Conservation (phyloP, 306 rosid genomes). For the Lathyrus tuberosus region DNA sequence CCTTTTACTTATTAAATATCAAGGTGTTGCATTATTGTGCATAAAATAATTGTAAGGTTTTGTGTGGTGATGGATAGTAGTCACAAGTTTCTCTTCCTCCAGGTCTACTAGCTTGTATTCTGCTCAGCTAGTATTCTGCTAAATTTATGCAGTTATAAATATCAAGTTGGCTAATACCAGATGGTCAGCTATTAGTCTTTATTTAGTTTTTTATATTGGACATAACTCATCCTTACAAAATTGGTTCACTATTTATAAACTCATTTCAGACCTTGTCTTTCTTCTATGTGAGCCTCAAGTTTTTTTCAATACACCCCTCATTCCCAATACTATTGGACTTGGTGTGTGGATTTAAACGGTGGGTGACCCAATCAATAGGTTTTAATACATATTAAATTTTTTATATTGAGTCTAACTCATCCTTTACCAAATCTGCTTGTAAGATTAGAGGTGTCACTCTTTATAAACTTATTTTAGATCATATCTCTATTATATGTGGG, state of each 20-base stretch:
- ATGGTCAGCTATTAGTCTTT: constrained; percentile 20
- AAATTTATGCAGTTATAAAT: constrained; percentile 20
- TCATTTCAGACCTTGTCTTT: background rate
- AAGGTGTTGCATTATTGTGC: constrained; percentile 21
- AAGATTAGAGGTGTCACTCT: background rate
- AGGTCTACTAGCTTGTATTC: constrained; percentile 12
- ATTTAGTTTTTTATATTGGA: background rate
- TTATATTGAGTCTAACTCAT: background rate
- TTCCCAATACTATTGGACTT: background rate
- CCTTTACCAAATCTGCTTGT: background rate
- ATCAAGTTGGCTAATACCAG: constrained; percentile 28
- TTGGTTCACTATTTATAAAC: background rate
- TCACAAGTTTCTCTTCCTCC: constrained; percentile 12
- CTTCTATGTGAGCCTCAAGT: background rate
- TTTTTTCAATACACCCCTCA: background rate
- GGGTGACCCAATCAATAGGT: background rate
- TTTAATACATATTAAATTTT: background rate
- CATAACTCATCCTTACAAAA: background rate
- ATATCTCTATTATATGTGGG: background rate
- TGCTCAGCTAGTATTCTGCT: constrained; percentile 33
- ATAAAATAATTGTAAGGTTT: background rate
- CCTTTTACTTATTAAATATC: constrained; percentile 33
- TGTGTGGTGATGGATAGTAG: constrained; percentile 24
- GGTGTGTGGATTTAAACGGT: background rate
- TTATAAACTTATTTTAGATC: background rate